Percentiles rank a stretch among this genome's conserved stretches.
These are phyloP conservation scores for Yamadazyma tumulicola DNA, from an alignment of 805 yeast species.

Conservation along the genomic window DNA sequence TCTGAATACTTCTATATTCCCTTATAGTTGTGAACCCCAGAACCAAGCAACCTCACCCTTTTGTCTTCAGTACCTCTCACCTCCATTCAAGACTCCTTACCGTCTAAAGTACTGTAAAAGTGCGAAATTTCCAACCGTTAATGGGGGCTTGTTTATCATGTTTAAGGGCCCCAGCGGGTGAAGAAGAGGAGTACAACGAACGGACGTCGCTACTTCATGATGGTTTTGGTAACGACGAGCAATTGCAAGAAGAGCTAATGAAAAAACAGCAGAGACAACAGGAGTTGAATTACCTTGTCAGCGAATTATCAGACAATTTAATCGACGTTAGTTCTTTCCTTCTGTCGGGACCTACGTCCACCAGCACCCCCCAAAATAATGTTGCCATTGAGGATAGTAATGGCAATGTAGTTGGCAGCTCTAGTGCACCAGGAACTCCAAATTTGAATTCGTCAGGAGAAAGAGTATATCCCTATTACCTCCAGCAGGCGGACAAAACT, in stretches of 20 bases:
- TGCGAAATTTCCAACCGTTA: neutral
- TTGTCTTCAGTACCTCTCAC: no score
- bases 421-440: slow-evolving; percentile 3
- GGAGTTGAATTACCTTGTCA: slow-evolving; percentile 45
- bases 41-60: no score
- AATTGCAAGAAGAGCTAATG: slow-evolving; percentile 33
- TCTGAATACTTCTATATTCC: no score
- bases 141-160: slow-evolving; percentile 54
- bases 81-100: no score
- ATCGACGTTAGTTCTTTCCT: slow-evolving; percentile 36
- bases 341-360: slow-evolving; percentile 9
- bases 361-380: slow-evolving; percentile 4
- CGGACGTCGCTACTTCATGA: slow-evolving; percentile 33
- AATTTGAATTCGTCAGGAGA: slow-evolving; percentile 8
- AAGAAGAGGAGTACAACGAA: slow-evolving; percentile 38
- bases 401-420: slow-evolving; percentile 1
- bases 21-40: no score
- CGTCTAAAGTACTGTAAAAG: no score
- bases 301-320: slow-evolving; percentile 35
- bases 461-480: slow-evolving; percentile 20
- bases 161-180: slow-evolving; percentile 28
- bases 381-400: neutral
- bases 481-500: slow-evolving; percentile 21
- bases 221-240: slow-evolving; percentile 27
- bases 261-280: slow-evolving; percentile 45